These are phyloP conservation scores for Boeremia lycopersici DNA, from an alignment of 2,329 filamentous ascomycete species.

Conservation along the genomic window DNA sequence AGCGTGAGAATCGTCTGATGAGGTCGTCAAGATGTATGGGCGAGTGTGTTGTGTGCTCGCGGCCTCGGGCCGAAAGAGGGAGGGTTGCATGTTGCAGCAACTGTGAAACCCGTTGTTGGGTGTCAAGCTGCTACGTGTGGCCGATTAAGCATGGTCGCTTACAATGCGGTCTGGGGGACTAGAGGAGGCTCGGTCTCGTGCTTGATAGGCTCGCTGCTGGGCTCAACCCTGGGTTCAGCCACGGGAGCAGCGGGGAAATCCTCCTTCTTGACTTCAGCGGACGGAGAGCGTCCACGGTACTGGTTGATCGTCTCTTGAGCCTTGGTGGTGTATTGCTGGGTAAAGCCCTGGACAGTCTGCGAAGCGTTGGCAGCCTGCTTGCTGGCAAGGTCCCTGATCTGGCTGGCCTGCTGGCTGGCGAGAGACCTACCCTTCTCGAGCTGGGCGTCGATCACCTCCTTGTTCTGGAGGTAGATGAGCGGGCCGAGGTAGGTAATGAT, in stretches of 20 bases:
- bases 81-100: not conserved
- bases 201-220: slow-evolving; percentile 17
- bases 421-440: slow-evolving; percentile 60
- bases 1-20: slow-evolving; percentile 29
- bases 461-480: slow-evolving; percentile 69
- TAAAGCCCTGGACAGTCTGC: slow-evolving; percentile 63
- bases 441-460: slow-evolving; percentile 67
- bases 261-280: slow-evolving; percentile 45
- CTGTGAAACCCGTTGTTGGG: not conserved
- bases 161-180: slow-evolving; percentile 37
- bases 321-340: slow-evolving; percentile 65
- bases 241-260: slow-evolving; percentile 40
- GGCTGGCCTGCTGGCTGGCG: slow-evolving; percentile 63
- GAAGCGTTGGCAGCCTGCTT: slow-evolving; percentile 65
- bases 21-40: slow-evolving; percentile 28
- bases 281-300: slow-evolving; percentile 46
- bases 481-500: slow-evolving; percentile 64
- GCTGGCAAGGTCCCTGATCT: slow-evolving; percentile 65
- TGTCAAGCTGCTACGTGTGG: not conserved
- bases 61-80: not conserved
- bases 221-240: slow-evolving; percentile 26
- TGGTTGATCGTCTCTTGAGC: slow-evolving; percentile 59
- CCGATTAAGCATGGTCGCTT: slow-evolving; percentile 11
- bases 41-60: slow-evolving; percentile 6
- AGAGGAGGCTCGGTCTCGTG: slow-evolving; percentile 26